Evolutionary conservation across 345 rosid species (phyloP).

Genomic region (Lepidium africanum): DNA sequence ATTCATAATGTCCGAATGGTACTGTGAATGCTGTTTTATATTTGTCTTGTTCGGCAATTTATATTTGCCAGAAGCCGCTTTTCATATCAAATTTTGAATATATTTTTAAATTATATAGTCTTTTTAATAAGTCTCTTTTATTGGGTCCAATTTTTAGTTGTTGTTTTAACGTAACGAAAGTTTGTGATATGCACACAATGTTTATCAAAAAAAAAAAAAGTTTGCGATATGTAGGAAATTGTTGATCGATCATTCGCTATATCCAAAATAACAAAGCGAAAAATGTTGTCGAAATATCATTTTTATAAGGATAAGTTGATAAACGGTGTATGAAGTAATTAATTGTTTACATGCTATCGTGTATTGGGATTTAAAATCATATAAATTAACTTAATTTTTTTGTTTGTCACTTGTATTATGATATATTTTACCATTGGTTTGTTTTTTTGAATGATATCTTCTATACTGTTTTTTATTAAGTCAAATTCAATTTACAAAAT

Average conservation of each 20-base stretch:
- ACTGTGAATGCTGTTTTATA: background rate
- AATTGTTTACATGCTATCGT: too few relatives aligned
- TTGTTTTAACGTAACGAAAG: background rate
- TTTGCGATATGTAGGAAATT: background rate
- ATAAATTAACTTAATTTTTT: too few relatives aligned
- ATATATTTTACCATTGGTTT: background rate
- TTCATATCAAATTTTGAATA: background rate
- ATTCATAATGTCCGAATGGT: background rate
- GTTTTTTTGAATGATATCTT: too few relatives aligned
- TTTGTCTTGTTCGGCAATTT: background rate
- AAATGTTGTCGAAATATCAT: background rate
- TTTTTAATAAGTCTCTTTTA: background rate
- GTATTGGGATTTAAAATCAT: too few relatives aligned
- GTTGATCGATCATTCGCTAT: constrained; percentile 12
- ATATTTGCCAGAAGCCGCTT: background rate
- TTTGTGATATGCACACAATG: too few relatives aligned
- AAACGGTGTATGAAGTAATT: background rate
- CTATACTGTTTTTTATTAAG: too few relatives aligned
- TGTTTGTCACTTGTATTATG: background rate
- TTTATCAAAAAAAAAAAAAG: too few relatives aligned
- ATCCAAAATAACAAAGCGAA: constrained; percentile 2
- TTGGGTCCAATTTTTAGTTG: background rate
- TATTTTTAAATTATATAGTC: background rate
- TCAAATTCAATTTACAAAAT: too few relatives aligned
- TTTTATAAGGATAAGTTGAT: background rate